Base-by-base conservation (phyloP, 78 protist species). In the Dictyostelium purpureum region DNA sequence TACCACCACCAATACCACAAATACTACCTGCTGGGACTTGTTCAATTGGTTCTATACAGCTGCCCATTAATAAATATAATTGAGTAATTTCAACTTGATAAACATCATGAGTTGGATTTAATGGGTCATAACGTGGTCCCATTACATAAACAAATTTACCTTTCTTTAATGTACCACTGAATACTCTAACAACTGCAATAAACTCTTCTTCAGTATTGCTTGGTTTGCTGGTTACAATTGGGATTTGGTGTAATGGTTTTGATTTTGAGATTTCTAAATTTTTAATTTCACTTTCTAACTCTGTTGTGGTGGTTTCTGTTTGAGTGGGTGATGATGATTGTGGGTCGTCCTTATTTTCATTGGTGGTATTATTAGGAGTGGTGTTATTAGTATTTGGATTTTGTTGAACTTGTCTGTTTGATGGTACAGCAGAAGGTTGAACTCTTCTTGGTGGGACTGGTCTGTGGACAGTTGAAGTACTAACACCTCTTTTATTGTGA, bases 1-100 rank as follows among this genome's bases (percentile, higher is more conserved):
- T 76, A 0, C 98, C 99, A 6, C 96, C 94, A 69, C 94, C 98
- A 10, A 98, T 89, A 57, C 99, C 99, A 61, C 90, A 81, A n/a
- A 98, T 59, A 35, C 56, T 81, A 45, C 99, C 99, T 0, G 99
- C 98, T 1, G 94, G 75, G 9, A 94, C 98, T 2, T 33, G n/a
- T 35, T 51, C 89, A 18, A 97, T 83, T 10, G 75, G 52, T 51
- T 93, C 97, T 35, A 98, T 83, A 38, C 85, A 90, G 26, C 95
- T 65, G 1, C 99, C 99, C 99, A 98, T 98, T 28, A 98, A 45
- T 21, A 97, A 54, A 57, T 73, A 98, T 21, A 98, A 76, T 16
- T 54, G 57, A 21, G 71, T 54, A 10, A 90, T 88, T 67, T 77
- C 88, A 59, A 76, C 42, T 45, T 88, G 77, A 40, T 33, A 16